These are phyloP conservation scores for Clavulina sp. DNA, from an alignment of 768 basidiomycete species.

Conservation along the genomic window DNA sequence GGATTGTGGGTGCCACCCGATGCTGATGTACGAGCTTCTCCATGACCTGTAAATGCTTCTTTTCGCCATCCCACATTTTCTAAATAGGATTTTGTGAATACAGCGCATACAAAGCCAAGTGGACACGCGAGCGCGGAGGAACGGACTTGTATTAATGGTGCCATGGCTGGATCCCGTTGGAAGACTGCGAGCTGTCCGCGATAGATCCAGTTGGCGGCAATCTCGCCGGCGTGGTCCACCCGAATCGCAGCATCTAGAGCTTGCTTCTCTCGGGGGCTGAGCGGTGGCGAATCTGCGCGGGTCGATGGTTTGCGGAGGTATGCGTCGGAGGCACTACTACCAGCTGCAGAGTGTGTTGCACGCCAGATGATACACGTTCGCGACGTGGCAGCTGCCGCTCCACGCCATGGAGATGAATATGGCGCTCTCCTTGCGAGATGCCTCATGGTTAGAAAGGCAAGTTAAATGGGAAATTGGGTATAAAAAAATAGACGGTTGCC, in stretches of 20 bases:
- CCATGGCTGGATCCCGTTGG: conserved; percentile 34
- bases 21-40: conserved; percentile 74
- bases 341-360: too few relatives aligned
- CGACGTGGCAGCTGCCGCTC: too few relatives aligned
- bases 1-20: conserved; percentile 59
- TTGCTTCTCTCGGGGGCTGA: conserved; percentile 32
- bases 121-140: not conserved
- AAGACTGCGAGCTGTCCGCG: conserved; percentile 67
- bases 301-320: too few relatives aligned
- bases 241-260: conserved; percentile 52
- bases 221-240: conserved; percentile 90
- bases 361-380: too few relatives aligned
- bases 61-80: conserved; percentile 98
- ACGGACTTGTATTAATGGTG: conserved; percentile 58
- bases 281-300: conserved; percentile 17
- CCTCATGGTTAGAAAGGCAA: too few relatives aligned
- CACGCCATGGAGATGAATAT: too few relatives aligned
- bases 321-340: too few relatives aligned
- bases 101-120: conserved; percentile 3
- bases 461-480: too few relatives aligned
- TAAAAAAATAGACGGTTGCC: too few relatives aligned
- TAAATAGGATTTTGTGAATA: conserved; percentile 22
- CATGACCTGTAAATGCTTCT: conserved; percentile 77
- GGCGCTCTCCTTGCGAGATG: too few relatives aligned
- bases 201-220: conserved; percentile 95